Base-by-base conservation (phyloP, 805 yeast genomes). In the Cyberlindnera suaveolens region DNA sequence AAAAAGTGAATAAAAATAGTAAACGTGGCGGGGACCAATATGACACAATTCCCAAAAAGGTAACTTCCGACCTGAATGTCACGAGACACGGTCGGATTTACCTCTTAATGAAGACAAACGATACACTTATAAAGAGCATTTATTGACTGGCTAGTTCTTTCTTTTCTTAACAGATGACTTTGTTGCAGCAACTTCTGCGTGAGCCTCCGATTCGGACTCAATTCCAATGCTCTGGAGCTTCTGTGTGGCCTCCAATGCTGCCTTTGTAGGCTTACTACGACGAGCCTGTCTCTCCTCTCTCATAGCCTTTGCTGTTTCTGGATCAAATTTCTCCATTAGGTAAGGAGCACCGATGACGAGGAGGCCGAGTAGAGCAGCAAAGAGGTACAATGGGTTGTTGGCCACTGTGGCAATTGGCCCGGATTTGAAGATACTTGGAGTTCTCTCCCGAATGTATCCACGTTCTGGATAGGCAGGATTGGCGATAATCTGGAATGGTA, bases 251-350 rank as follows among this genome's bases (percentile, higher is more conserved):
- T 41, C 46, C 29, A 42, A 31, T 2, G 45, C 46, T 15, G 41
- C 38, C 31, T 35, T 27, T 14, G 43, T n/a, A 29, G 44, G 29
- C 27, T 37, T 27, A 35, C 41, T 27, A 33, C 32, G 10, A 36
- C 35, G 36, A 31, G 33, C 31, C 26, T 41, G 35, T 36, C 47
- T 53, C 35, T 65, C 63, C 40, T 58, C 62, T 32, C 59, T 62
- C 42, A 68, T 52, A 10, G 57, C 48, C 37, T 56, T 50, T 6
- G 68, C 68, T 11, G 67, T 62, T 34, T 66, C 72, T 31, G 72
- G 71, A 44, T 69, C 73, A 26, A 69, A 43, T 42, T 58, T 64
- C 48, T 66, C 72, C n/a, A 68, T 32, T 1, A 68, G 23, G 35
- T 58, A 47, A 16, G 74, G 74, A 45, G 63, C 59, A 1, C 54